A percentile compares a stretch with the other conserved stretches of the same genome.
Conservation (phyloP, 257 asterid genomes). For the Nicotiana undulata region DNA sequence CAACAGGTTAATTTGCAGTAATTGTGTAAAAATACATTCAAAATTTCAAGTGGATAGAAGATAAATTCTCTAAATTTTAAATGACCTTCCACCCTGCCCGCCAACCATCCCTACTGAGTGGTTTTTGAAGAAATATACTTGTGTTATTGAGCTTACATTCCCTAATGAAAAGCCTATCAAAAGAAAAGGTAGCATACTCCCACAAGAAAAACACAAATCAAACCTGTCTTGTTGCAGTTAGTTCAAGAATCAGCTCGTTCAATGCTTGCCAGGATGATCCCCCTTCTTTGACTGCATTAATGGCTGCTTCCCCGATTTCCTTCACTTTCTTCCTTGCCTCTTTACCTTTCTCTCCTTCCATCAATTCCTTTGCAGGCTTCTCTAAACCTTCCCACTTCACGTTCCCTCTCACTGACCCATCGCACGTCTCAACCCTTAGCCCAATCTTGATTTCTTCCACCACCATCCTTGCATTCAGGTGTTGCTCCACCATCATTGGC, state of each 20-base stretch:
- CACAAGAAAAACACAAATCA: too few relatives aligned
- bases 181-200: too few relatives aligned
- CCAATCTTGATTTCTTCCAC: conserved; percentile 59
- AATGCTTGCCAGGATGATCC: conserved; percentile 58
- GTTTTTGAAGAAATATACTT: too few relatives aligned
- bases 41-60: too few relatives aligned
- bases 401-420: conserved; percentile 46
- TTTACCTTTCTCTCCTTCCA: conserved; percentile 50
- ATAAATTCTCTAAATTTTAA: too few relatives aligned
- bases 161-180: too few relatives aligned
- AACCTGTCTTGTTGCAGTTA: conserved; percentile 6
- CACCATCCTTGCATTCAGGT: conserved; percentile 48
- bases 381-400: conserved; percentile 43
- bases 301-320: conserved; percentile 37
- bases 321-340: conserved; percentile 28
- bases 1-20: too few relatives aligned
- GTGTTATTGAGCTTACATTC: too few relatives aligned
- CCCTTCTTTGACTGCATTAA: conserved; percentile 38
- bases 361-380: conserved; percentile 33
- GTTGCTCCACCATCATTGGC: conserved; percentile 88
- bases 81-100: too few relatives aligned
- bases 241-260: conserved; percentile 26
- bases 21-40: too few relatives aligned
- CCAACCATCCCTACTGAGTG: too few relatives aligned
- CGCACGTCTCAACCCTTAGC: conserved; percentile 23